Evolutionary conservation across 441 rosid species (phyloP).

Genomic region (Dalechampia spathulata): DNA sequence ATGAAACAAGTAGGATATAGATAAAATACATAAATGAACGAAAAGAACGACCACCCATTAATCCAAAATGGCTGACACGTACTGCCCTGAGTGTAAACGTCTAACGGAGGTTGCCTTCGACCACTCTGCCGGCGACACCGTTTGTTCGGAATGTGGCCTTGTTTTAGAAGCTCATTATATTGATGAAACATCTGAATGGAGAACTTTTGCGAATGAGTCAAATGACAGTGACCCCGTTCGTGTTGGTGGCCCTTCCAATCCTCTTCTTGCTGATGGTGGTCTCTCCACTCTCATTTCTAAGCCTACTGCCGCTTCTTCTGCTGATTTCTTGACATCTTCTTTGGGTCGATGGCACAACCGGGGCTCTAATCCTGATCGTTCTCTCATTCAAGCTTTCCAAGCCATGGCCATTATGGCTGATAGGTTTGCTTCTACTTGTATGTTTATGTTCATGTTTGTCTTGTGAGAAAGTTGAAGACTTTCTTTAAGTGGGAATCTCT

Average conservation of each 20-base stretch:
- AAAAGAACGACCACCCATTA: too few relatives aligned
- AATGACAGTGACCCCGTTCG: constrained; percentile 35
- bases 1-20: too few relatives aligned
- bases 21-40: too few relatives aligned
- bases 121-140: constrained; percentile 42
- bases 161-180: constrained; percentile 34
- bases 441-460: neutral
- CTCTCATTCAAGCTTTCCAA: constrained; percentile 32
- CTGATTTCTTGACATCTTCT: constrained; percentile 21
- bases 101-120: constrained; percentile 41
- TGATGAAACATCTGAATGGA: constrained; percentile 44
- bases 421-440: constrained; percentile 10
- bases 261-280: constrained; percentile 33
- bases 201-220: constrained; percentile 35
- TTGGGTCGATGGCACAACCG: constrained; percentile 39
- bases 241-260: constrained; percentile 42
- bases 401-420: constrained; percentile 36
- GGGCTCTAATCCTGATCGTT: constrained; percentile 27
- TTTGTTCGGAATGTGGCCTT: constrained; percentile 46
- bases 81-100: constrained; percentile 35
- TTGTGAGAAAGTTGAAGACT: neutral
- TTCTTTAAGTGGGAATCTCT: neutral
- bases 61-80: constrained; percentile 36
- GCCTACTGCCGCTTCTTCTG: constrained; percentile 17
- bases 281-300: constrained; percentile 40